phyloP scores from a whole-genome alignment of 345 rosid species.

The Stellera chamaejasme region DNA sequence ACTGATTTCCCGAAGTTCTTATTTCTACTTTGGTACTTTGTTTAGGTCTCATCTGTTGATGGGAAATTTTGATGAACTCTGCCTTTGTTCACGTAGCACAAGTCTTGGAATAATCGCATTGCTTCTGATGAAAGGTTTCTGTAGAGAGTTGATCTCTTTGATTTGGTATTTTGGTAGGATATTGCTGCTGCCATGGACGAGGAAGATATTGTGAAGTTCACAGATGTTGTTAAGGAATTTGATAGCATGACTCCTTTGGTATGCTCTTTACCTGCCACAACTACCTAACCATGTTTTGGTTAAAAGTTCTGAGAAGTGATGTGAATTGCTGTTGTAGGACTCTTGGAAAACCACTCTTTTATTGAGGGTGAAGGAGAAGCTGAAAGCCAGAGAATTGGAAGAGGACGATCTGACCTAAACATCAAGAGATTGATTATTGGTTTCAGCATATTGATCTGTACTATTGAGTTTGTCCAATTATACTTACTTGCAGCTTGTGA shows the following conservation, averaged over 20 bases:
- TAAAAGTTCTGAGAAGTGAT: neutral
- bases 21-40: too few species aligned
- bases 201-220: constrained; percentile 88
- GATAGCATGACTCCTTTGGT: constrained; percentile 99
- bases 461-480: constrained; percentile 7
- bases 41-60: too few species aligned
- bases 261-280: constrained; percentile 5
- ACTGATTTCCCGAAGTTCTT: too few species aligned
- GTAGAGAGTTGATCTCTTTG: too few species aligned
- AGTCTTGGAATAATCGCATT: neutral
- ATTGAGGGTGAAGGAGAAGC: constrained; percentile 94
- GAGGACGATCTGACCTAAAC: constrained; percentile 95
- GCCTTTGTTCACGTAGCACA: too few species aligned
- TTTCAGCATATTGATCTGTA: constrained; percentile 18
- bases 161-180: constrained; percentile 38
- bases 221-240: constrained; percentile 86
- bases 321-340: constrained; percentile 35
- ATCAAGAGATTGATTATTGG: constrained; percentile 1
- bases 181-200: constrained; percentile 84
- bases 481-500: constrained; percentile 4
- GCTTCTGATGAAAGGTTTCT: constrained; percentile 4
- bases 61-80: too few species aligned
- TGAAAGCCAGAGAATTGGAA: constrained; percentile 89
- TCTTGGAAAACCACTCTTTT: constrained; percentile 94
- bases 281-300: too few species aligned